Conservation (phyloP, 2,329 filamentous ascomycete genomes). For the Alternaria sp. region DNA sequence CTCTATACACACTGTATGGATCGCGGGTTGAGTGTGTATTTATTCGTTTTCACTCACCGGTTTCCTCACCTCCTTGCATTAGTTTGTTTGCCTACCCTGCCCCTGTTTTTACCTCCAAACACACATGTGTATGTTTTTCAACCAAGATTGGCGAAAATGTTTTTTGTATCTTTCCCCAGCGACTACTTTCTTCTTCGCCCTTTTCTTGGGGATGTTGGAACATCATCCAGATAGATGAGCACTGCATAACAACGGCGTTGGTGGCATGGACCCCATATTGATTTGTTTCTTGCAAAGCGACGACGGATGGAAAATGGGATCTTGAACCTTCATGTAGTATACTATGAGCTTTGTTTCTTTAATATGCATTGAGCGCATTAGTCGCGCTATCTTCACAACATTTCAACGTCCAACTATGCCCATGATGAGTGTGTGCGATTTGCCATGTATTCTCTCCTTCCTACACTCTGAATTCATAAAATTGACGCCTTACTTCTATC, state of each 20-base stretch:
- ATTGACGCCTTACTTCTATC: not conserved
- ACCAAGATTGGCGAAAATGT: slow-evolving; percentile 24
- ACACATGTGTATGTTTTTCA: slow-evolving; percentile 10
- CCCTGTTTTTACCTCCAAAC: not conserved
- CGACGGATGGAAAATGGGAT: slow-evolving; percentile 9
- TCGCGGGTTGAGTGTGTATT: not conserved
- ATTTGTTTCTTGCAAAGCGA: slow-evolving; percentile 2
- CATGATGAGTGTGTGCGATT: not conserved
- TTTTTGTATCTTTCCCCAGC: slow-evolving; percentile 8
- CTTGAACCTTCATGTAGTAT: slow-evolving; percentile 13
- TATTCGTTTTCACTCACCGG: not conserved
- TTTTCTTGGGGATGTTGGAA: slow-evolving; percentile 2
- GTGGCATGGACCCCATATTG: slow-evolving; percentile 4
- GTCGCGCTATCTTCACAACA: not conserved
- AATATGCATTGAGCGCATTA: slow-evolving; percentile 2
- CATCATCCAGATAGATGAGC: slow-evolving; percentile 12
- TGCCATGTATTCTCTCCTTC: not conserved
- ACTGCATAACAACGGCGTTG: slow-evolving; percentile 30
- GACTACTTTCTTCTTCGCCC: slow-evolving; percentile 1
- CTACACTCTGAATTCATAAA: not conserved
- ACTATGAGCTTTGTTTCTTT: slow-evolving; percentile 6
- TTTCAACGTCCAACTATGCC: not conserved
- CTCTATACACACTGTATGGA: not conserved
- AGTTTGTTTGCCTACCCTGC: not conserved
- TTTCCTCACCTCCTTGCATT: not conserved